Conservation (phyloP, 768 basidiomycete species). For the Heimioporus sp. region DNA sequence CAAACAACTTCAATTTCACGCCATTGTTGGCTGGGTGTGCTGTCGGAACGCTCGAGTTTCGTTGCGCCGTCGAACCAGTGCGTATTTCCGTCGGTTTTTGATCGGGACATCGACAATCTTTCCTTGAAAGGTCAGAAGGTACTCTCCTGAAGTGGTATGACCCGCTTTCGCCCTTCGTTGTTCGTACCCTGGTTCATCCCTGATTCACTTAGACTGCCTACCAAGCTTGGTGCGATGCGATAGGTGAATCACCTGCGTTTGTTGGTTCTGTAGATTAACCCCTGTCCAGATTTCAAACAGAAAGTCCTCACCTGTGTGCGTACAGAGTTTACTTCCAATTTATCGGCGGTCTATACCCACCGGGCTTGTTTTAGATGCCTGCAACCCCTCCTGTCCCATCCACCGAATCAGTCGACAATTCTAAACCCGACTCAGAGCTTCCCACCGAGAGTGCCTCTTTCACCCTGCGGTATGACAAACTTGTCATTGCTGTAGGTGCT, state of each 20-base stretch:
- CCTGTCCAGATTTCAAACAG: constrained; percentile 51
- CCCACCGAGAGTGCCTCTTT: constrained; percentile 40
- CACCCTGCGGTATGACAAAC: constrained; percentile 69
- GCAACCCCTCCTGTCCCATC: constrained; percentile 49
- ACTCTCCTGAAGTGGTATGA: constrained; percentile 55
- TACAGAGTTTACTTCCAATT: constrained; percentile 8
- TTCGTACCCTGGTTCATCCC: neutral
- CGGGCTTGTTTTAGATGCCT: constrained; percentile 47
- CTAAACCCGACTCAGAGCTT: constrained; percentile 13
- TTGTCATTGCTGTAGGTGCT: constrained; percentile 82
- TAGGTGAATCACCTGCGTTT: constrained; percentile 41
- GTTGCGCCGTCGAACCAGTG: constrained; percentile 79
- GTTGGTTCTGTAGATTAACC: constrained; percentile 5
- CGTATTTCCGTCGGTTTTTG: constrained; percentile 21
- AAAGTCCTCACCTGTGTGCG: constrained; percentile 61
- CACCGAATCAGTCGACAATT: constrained; percentile 12
- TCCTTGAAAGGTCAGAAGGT: constrained; percentile 47
- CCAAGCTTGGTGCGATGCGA: constrained; percentile 76
- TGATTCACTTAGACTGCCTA: constrained; percentile 46
- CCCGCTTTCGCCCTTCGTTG: neutral
- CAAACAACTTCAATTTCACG: constrained; percentile 40
- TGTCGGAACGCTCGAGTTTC: constrained; percentile 82
- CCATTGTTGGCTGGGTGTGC: constrained; percentile 56
- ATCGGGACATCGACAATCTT: constrained; percentile 3
- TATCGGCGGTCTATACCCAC: neutral